Conservation (phyloP, 148 eudicot species). For the Bassia scoparia region DNA sequence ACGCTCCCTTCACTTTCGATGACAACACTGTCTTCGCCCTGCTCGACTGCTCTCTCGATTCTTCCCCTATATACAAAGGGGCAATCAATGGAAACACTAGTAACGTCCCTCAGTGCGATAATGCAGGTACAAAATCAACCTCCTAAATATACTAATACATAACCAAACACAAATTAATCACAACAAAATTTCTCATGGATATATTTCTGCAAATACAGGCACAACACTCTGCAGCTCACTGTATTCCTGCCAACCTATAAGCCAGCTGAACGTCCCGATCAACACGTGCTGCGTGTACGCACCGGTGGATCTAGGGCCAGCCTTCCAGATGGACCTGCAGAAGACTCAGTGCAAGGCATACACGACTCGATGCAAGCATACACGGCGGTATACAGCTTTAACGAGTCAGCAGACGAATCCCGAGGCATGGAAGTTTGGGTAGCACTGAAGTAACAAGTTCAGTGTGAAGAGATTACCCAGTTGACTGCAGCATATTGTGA, state of each 20-base stretch:
- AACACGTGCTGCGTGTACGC: slow-evolving; percentile 79
- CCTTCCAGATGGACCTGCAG: slow-evolving; percentile 71
- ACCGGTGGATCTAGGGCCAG: slow-evolving; percentile 85
- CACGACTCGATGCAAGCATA: slow-evolving; percentile 79
- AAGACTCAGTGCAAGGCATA: slow-evolving; percentile 70
- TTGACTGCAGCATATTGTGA: slow-evolving; percentile 60
- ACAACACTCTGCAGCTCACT: slow-evolving; percentile 55
- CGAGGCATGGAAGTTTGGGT: slow-evolving; percentile 65
- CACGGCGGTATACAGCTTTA: slow-evolving; percentile 62
- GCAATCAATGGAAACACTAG: slow-evolving; percentile 31
- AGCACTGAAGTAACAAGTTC: slow-evolving; percentile 68
- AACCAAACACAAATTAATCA: background rate
- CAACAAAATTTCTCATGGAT: background rate
- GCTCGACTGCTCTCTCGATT: slow-evolving; percentile 52
- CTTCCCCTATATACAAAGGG: slow-evolving; percentile 53
- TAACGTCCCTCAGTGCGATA: slow-evolving; percentile 54
- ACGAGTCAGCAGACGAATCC: slow-evolving; percentile 47
- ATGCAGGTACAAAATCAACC: slow-evolving; percentile 29
- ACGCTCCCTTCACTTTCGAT: slow-evolving; percentile 75
- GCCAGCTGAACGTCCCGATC: slow-evolving; percentile 52
- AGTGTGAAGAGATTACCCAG: slow-evolving; percentile 64
- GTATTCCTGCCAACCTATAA: slow-evolving; percentile 67
- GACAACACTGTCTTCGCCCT: slow-evolving; percentile 63
- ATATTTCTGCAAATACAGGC: slow-evolving; percentile 26
- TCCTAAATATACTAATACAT: background rate